phyloP scores from a whole-genome alignment of 1,284 basidiomycete genomes.

The Erythrobasidium hasegawianum region DNA sequence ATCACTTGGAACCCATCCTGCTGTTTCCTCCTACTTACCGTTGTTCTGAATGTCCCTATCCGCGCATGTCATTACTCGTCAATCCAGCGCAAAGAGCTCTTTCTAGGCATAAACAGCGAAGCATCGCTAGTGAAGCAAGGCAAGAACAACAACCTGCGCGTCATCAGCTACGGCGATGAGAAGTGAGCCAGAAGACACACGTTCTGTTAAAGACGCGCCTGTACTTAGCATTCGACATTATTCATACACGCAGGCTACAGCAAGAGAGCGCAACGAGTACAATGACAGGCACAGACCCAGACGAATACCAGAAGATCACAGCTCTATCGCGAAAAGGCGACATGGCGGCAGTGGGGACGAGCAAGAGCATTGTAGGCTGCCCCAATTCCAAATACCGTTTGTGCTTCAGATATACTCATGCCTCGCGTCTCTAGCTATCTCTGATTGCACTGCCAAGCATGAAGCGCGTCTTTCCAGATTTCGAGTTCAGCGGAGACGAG shows the following conservation, averaged over 20 bases:
- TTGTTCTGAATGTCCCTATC: conserved; percentile 1
- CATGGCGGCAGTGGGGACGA: conserved; percentile 62
- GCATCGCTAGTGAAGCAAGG: conserved; percentile 61
- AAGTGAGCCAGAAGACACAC: conserved; percentile 51
- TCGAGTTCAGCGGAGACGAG: conserved; percentile 40
- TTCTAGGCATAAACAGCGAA: conserved; percentile 80
- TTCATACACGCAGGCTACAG: conserved; percentile 15
- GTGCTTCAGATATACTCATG: conserved; percentile 26
- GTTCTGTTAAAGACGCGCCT: background rate
- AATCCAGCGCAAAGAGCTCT: conserved; percentile 55
- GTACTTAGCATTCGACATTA: conserved; percentile 42
- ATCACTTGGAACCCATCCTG: background rate
- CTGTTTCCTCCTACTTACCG: background rate
- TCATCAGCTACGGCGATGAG: conserved; percentile 61
- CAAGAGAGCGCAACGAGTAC: conserved; percentile 8
- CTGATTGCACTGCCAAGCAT: conserved; percentile 35
- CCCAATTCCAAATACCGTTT: background rate
- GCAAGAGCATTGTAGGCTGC: conserved; percentile 55
- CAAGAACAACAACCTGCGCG: conserved; percentile 75
- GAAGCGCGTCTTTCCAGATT: conserved; percentile 33
- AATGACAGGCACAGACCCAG: conserved; percentile 34
- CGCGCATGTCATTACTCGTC: background rate
- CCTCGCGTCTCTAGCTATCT: conserved; percentile 37
- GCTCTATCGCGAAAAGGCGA: conserved; percentile 63
- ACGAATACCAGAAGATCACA: conserved; percentile 64